These are phyloP conservation scores for Apophysomyces variabilis DNA, from an alignment of 371 early-diverging fungal species.

Conservation along the genomic window DNA sequence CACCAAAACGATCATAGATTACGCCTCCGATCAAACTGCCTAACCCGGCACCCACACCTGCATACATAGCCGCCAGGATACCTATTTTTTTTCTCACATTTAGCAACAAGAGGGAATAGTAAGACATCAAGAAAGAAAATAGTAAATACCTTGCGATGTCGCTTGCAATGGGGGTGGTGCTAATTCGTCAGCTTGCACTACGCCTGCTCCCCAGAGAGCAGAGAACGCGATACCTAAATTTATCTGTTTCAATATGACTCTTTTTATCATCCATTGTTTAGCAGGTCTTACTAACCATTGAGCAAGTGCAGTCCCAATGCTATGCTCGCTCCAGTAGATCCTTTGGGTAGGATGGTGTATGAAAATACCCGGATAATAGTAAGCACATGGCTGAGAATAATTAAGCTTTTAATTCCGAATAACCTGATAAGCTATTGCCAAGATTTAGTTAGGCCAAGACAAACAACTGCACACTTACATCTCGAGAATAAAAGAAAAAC, in stretches of 20 bases:
- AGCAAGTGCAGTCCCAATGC: slow-evolving; percentile 52
- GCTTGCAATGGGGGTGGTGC: slow-evolving; percentile 57
- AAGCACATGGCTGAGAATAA: slow-evolving; percentile 52
- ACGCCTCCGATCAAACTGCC: slow-evolving; percentile 54
- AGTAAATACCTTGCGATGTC: slow-evolving; percentile 50
- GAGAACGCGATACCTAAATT: slow-evolving; percentile 49
- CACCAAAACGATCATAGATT: slow-evolving; percentile 48
- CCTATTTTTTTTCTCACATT: slow-evolving; percentile 19
- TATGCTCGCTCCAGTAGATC: slow-evolving; percentile 49
- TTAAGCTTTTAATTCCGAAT: slow-evolving; percentile 52
- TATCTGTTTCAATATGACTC: background rate
- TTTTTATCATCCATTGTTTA: background rate
- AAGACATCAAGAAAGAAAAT: background rate
- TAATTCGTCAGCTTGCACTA: slow-evolving; percentile 57
- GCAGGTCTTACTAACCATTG: slow-evolving; percentile 29
- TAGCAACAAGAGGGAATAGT: background rate
- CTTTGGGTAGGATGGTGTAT: slow-evolving; percentile 53
- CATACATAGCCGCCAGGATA: slow-evolving; percentile 57
- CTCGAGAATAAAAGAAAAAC: slow-evolving; percentile 56
- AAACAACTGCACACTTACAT: slow-evolving; percentile 35
- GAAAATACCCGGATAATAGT: slow-evolving; percentile 54
- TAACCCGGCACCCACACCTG: slow-evolving; percentile 54
- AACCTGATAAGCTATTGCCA: slow-evolving; percentile 44
- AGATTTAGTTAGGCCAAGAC: background rate
- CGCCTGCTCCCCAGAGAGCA: slow-evolving; percentile 59